A percentile compares a stretch with the other conserved stretches of the same genome.
Conservation (phyloP, 1,284 basidiomycete species). For the Cystobasidiaceae sp. region DNA sequence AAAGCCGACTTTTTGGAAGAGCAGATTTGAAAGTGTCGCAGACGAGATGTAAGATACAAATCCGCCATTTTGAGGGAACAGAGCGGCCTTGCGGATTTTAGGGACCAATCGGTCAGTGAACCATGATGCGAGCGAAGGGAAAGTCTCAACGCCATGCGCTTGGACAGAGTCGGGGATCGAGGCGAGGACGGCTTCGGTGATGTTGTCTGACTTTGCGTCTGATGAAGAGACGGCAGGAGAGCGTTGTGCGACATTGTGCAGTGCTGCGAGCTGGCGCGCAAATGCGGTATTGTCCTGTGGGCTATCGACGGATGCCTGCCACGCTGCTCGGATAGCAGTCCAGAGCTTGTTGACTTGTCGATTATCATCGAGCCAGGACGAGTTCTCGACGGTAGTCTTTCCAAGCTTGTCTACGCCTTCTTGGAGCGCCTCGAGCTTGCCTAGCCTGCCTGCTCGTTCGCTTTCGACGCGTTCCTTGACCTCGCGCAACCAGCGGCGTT, state of each 20-base stretch:
- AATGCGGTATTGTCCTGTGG: conserved; percentile 68
- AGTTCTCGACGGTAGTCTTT: conserved; percentile 84
- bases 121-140: conserved; percentile 83
- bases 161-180: conserved; percentile 60
- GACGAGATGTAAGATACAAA: conserved; percentile 82
- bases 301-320: conserved; percentile 51
- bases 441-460: conserved; percentile 90
- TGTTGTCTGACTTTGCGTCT: conserved; percentile 37
- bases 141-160: conserved; percentile 80
- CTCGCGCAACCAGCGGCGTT: conserved; percentile 91
- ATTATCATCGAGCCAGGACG: conserved; percentile 80
- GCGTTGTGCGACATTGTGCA: conserved; percentile 51
- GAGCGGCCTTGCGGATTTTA: conserved; percentile 75
- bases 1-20: conserved; percentile 67
- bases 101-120: conserved; percentile 80
- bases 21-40: conserved; percentile 65
- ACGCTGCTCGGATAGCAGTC: conserved; percentile 45
- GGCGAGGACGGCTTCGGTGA: conserved; percentile 64
- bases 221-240: conserved; percentile 1
- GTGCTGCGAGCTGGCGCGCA: conserved; percentile 78
- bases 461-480: conserved; percentile 94
- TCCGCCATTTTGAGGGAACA: conserved; percentile 84
- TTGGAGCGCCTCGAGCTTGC: conserved; percentile 89
- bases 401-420: conserved; percentile 85
- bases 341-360: conserved; percentile 70